Conservation (phyloP, 164 flowering plant genomes). For the Cinnamomum chago region DNA sequence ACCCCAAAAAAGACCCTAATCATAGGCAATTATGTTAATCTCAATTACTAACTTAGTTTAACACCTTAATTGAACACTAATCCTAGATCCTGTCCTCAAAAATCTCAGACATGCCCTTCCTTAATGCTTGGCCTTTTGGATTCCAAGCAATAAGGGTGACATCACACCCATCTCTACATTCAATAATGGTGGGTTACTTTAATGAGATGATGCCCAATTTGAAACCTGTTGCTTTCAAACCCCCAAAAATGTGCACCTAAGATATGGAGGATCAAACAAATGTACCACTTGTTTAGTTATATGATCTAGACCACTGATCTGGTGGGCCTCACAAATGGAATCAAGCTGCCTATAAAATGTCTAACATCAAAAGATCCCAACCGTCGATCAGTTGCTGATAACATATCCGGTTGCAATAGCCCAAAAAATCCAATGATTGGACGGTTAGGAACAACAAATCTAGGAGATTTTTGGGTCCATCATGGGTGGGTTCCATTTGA, state of each 20-base stretch:
- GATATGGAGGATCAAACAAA: slow-evolving; percentile 5
- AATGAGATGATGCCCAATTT: not conserved
- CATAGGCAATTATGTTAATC: not conserved
- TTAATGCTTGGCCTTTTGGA: slow-evolving; percentile 2
- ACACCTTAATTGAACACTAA: not conserved
- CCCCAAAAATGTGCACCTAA: not conserved
- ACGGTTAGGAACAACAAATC: not conserved
- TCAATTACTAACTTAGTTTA: not conserved
- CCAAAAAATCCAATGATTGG: not conserved
- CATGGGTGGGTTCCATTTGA: not conserved
- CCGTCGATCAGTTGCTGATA: not conserved
- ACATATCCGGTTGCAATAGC: not conserved
- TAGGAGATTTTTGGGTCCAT: not conserved
- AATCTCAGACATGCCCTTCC: slow-evolving; percentile 1
- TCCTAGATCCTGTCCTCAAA: slow-evolving; percentile 1
- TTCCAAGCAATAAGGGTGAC: not conserved
- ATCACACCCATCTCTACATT: slow-evolving; percentile 1
- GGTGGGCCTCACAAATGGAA: not conserved
- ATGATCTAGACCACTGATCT: not conserved
- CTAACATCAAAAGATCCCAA: not conserved
- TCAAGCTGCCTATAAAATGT: not conserved
- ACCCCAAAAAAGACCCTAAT: not conserved
- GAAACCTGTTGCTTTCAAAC: not conserved
- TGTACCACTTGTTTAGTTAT: not conserved
- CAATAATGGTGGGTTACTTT: slow-evolving; percentile 1